Percentiles rank a stretch among this genome's conserved stretches.
These are phyloP conservation scores for Epichloe glyceriae DNA, from an alignment of 2,329 filamentous ascomycete genomes.

Conservation along the genomic window DNA sequence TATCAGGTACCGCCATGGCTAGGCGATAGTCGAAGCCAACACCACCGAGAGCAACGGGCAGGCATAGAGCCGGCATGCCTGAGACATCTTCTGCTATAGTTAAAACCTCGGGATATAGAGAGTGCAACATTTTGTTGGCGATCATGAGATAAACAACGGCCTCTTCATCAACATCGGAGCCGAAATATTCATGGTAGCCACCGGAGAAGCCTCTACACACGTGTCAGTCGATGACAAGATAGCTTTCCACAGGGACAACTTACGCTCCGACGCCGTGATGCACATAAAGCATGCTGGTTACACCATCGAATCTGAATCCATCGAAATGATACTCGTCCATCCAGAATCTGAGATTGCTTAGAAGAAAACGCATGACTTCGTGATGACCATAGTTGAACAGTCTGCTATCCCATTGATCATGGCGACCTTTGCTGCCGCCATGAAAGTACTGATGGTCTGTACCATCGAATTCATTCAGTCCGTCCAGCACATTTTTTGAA, in stretches of 20 bases:
- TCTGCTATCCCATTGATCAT: conserved; percentile 92
- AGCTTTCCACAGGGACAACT: conserved; percentile 23
- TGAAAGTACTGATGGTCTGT: conserved; percentile 96
- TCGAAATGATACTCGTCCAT: conserved; percentile 98
- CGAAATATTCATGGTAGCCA: conserved; percentile 97
- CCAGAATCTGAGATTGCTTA: conserved; percentile 95
- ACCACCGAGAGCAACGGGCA: conserved; percentile 74
- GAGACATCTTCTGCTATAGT: conserved; percentile 96
- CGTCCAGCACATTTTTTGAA: conserved; percentile 92
- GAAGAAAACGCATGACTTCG: conserved; percentile 86
- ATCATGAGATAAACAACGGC: conserved; percentile 91
- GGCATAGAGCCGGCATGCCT: conserved; percentile 92
- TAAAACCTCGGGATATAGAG: conserved; percentile 75
- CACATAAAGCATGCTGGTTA: conserved; percentile 93
- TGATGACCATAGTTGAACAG: conserved; percentile 95
- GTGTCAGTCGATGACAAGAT: conserved; percentile 4
- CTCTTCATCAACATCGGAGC: conserved; percentile 77
- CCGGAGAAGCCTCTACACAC: conserved; percentile 73
- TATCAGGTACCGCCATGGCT: conserved; percentile 93
- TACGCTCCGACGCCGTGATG: conserved; percentile 96
- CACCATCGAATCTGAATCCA: conserved; percentile 94
- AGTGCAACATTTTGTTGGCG: conserved; percentile 89
- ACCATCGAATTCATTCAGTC: conserved; percentile 90
- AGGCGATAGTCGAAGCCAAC: conserved; percentile 95
- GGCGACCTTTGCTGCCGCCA: conserved; percentile 65